These are phyloP conservation scores for Macadamia tetraphylla DNA, from an alignment of 164 flowering plant genomes.

Conservation along the genomic window DNA sequence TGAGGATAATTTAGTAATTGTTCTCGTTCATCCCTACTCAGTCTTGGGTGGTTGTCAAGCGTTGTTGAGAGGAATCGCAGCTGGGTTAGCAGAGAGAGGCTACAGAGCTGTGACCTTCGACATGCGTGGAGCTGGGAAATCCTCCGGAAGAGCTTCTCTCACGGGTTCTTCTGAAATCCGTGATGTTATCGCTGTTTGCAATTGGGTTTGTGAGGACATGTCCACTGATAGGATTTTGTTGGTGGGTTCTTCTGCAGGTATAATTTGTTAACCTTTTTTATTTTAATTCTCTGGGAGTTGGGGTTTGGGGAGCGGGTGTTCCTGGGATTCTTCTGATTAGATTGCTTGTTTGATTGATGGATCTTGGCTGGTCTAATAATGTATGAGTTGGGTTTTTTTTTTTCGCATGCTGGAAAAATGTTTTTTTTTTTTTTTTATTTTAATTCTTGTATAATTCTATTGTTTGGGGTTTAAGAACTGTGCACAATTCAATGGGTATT, in stretches of 20 bases:
- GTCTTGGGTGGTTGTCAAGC: constrained; percentile 89
- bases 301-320: neutral
- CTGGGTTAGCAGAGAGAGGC: constrained; percentile 58
- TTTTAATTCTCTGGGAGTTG: neutral
- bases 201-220: constrained; percentile 45
- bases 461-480: neutral
- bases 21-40: constrained; percentile 73
- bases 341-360: neutral
- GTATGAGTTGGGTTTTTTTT: neutral
- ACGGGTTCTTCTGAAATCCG: constrained; percentile 73
- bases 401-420: no score
- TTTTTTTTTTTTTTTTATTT: no score
- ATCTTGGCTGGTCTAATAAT: neutral
- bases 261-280: neutral
- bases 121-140: constrained; percentile 83
- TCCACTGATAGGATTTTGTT: constrained; percentile 43
- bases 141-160: constrained; percentile 72
- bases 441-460: neutral
- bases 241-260: constrained; percentile 89
- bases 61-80: constrained; percentile 68
- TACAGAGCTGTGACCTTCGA: constrained; percentile 65
- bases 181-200: constrained; percentile 72
- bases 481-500: neutral
- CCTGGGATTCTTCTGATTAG: neutral
- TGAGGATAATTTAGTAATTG: constrained; percentile 36